These are phyloP conservation scores for Sporothrix dimorphospora DNA, from an alignment of 2,329 filamentous ascomycete genomes.

Conservation along the genomic window DNA sequence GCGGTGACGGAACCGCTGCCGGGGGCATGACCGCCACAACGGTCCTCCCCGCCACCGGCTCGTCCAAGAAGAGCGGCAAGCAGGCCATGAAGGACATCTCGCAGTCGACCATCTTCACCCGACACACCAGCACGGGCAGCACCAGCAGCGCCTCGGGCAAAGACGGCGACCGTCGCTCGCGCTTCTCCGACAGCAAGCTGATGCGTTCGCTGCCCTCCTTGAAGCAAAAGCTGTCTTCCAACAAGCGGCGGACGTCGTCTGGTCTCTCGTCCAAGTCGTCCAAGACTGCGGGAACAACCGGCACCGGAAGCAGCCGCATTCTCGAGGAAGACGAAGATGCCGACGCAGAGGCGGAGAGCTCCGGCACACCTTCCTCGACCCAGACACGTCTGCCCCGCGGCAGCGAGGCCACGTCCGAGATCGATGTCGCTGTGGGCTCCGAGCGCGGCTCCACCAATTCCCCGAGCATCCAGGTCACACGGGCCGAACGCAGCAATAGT, in stretches of 20 bases:
- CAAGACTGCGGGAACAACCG: background rate
- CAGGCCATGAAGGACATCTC: conserved; percentile 36
- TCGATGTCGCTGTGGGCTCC: background rate
- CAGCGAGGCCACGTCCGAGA: conserved; percentile 1
- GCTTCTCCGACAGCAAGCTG: conserved; percentile 66
- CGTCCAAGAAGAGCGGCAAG: conserved; percentile 6
- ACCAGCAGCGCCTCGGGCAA: conserved; percentile 41
- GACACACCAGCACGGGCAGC: conserved; percentile 29
- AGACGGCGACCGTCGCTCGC: conserved; percentile 52
- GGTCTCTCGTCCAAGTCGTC: conserved; percentile 40
- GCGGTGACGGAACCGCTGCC: conserved; percentile 32
- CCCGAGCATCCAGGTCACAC: conserved; percentile 39
- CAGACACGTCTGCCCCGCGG: background rate
- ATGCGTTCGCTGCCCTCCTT: conserved; percentile 67
- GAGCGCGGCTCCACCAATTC: conserved; percentile 24
- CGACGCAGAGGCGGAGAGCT: conserved; percentile 1
- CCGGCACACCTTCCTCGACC: conserved; percentile 1
- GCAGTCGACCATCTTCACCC: conserved; percentile 47
- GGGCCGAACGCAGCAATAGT: conserved; percentile 42
- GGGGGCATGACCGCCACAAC: background rate
- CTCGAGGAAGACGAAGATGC: conserved; percentile 39
- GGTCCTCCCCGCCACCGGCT: conserved; percentile 10
- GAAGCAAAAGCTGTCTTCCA: conserved; percentile 46
- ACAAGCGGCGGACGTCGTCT: conserved; percentile 40
- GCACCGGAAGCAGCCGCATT: conserved; percentile 35